Evolutionary conservation across 345 rosid genomes (phyloP).

Genomic region (Eucalyptus leucophloia): DNA sequence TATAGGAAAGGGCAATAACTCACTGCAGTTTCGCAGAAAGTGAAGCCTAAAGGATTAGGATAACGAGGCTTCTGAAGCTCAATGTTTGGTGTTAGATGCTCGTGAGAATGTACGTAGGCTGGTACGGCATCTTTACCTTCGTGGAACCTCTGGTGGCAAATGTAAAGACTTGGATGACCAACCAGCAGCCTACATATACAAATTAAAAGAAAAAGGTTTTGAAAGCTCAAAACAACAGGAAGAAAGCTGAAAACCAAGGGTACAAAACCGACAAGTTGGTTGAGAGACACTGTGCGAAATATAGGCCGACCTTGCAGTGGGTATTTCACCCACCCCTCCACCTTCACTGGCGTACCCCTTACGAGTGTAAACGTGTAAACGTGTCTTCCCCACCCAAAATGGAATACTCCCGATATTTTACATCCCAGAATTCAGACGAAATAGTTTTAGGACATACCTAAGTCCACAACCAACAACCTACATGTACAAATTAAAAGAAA

Average conservation of each 20-base stretch:
- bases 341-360: too few relatives aligned
- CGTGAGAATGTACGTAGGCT: not conserved
- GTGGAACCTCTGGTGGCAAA: not conserved
- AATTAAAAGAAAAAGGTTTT: not conserved
- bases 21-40: not conserved
- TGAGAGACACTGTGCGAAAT: too few relatives aligned
- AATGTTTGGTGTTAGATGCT: not conserved
- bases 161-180: not conserved
- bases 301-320: too few relatives aligned
- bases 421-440: fast-evolving
- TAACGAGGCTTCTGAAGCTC: not conserved
- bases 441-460: too few relatives aligned
- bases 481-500: not conserved
- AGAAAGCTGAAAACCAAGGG: not conserved
- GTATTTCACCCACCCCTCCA: too few relatives aligned
- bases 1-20: not conserved
- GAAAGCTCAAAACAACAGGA: not conserved
- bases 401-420: too few relatives aligned
- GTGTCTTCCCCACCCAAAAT: too few relatives aligned
- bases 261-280: too few relatives aligned
- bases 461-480: not conserved
- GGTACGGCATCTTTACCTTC: not conserved
- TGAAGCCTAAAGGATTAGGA: not conserved
- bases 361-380: too few relatives aligned
- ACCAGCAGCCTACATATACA: not conserved